Evolutionary conservation across 2,329 filamentous ascomycete genomes (phyloP), one percentile per base, ranked within the genome.

Genomic region (Phyllosticta paracitricarpa): DNA sequence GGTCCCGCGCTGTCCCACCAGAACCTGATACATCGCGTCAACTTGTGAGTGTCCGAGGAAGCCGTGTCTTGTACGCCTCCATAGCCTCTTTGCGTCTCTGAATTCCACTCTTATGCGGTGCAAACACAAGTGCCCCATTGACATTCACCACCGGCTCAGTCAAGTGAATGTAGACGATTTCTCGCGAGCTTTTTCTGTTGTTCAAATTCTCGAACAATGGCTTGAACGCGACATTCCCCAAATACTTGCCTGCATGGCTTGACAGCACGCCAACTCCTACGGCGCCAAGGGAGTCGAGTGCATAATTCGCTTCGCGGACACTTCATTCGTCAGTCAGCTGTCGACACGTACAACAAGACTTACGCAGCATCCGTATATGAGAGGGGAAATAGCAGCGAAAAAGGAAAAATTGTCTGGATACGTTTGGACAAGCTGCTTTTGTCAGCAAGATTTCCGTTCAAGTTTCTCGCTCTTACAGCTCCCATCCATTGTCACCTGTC

Each of bases 1-100:
- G 72, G 72, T 0, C 72, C 72, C 7, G 73, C 72, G 26, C 67
- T 72, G 58, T 75, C 72, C 57, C 74, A 75, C 71, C 71, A 75
- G 40, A 72, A 70, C 52, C 61, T 62, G 12, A 9, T 4, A 51
- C n/a, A 22, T 22, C 40, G 24, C 30, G 17, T 54, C 25, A 54
- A 19, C 19, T 61, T 51, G 28, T 58, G 35, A n/a, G 6, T 48
- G 40, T 17, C 14, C n/a, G 40, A 17, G 14, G 9, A n/a, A 7
- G 2, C n/a, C 5, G n/a, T n/a, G 40, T 17, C 17, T n/a, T 48
- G 17, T 3, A n/a, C 12, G 17, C 40, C 6, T 48, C 40, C 40
- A 48, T 19, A 14, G 40, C 14, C 14, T 48, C 14, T 48, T n/a
- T 48, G 14, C n/a, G 9, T 22, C 12, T 10, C 19, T n/a, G 3